Evolutionary conservation across 192 early-diverging fungal species (phyloP), one percentile per base, ranked within the genome.

Genomic region (Thamnidium elegans): DNA sequence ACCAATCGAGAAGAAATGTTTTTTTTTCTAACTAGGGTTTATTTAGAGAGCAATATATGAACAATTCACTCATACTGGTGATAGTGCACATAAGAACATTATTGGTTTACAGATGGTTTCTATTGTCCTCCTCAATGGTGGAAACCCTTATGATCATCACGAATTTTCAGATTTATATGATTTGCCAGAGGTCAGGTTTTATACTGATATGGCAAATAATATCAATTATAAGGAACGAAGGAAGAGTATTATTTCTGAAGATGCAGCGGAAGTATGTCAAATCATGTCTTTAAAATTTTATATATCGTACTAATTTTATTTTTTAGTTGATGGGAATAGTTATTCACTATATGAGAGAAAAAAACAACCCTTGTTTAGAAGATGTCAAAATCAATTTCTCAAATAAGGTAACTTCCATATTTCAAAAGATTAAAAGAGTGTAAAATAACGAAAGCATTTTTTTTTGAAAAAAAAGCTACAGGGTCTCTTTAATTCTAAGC

Each of bases 81-180:
- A 51, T n/a, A 70, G 78, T 4, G 77, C 78, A 13, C 80, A 79
- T 32, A 66, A 64, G 30, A 83, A 81, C 50, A 43, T 86, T 4
- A 75, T 83, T 0, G 89, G 88, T 13, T 70, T 90, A 13, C 86
- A 86, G 60, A 52, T 89, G 21, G 42, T 79, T 2, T 83, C 84
- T 4, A 74, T 84, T 42, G 80, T 87, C 4, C 46, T 86, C 23
- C 77, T 76, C 0, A 81, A 91, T 50, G 73, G 78, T 13, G 72
- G 77, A 8, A 68, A 78, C n/a, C 79, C 75, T 1, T 81, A 74
- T 47, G 68, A 73, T n/a, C 52, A 54, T 20, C 76, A 71, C 2
- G 64, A 77, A 14, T 79, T 78, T 46, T 63, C 77, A 31, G 70
- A 70, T 19, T 59, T 79, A 0, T 74, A 70, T 2, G 73, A 58